phyloP scores from a whole-genome alignment of 2,329 filamentous ascomycete genomes.

The Monilinia laxa region DNA sequence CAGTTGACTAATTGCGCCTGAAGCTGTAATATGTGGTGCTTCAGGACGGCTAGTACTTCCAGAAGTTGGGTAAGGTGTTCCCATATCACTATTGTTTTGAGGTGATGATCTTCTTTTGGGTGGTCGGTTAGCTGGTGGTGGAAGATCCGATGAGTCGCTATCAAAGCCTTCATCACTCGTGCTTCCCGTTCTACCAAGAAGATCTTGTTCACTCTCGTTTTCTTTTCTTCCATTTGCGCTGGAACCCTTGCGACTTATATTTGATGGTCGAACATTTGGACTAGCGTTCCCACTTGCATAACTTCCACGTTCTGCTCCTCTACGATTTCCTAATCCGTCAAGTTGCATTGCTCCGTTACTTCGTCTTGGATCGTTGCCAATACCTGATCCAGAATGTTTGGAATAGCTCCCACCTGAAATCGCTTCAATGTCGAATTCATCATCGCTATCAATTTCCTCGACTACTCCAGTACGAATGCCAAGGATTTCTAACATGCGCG shows the following conservation, averaged over 20 bases:
- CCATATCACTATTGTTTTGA: conserved; percentile 24
- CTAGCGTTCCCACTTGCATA: conserved; percentile 43
- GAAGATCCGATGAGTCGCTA: conserved; percentile 65
- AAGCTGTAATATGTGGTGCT: conserved; percentile 60
- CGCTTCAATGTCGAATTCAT: conserved; percentile 88
- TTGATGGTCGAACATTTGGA: conserved; percentile 43
- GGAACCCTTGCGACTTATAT: conserved; percentile 55
- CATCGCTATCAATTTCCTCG: conserved; percentile 95
- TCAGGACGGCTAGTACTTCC: conserved; percentile 35
- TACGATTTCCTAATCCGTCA: conserved; percentile 55
- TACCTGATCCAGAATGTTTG: conserved; percentile 70
- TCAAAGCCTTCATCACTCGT: conserved; percentile 58
- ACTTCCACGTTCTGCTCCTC: conserved; percentile 32
- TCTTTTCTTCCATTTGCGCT: conserved; percentile 39
- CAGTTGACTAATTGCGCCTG: conserved; percentile 71
- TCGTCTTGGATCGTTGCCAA: conserved; percentile 72
- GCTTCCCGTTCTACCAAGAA: conserved; percentile 46
- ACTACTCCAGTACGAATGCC: conserved; percentile 96
- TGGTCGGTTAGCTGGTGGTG: conserved; percentile 53
- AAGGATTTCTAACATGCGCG: conserved; percentile 94
- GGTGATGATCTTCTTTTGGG: conserved; percentile 27
- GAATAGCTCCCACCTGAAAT: conserved; percentile 54
- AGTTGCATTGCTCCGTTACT: conserved; percentile 50
- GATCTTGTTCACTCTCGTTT: conserved; percentile 55
- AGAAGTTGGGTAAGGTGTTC: conserved; percentile 38